These are phyloP conservation scores for Ceriops zippeliana DNA, from an alignment of 345 rosid genomes.

Conservation along the genomic window DNA sequence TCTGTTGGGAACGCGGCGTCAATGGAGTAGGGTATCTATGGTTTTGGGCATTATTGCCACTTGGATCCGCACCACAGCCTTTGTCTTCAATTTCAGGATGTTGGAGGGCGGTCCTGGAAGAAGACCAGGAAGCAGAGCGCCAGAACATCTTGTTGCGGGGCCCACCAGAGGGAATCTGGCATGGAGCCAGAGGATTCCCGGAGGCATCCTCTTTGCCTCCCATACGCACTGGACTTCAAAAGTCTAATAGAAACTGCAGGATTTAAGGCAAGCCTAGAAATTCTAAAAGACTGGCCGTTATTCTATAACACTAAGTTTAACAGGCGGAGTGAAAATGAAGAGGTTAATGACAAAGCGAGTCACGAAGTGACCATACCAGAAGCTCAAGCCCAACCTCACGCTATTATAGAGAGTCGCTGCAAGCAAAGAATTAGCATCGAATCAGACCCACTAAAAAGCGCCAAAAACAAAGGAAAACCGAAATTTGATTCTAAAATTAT, in stretches of 20 bases:
- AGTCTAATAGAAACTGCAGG: conserved; percentile 1
- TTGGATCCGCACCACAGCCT: conserved; percentile 40
- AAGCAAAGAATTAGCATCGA: conserved; percentile 13
- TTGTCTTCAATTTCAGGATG: conserved; percentile 47
- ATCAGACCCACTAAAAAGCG: background rate
- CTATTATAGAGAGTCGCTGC: conserved; percentile 24
- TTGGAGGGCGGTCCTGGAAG: conserved; percentile 73
- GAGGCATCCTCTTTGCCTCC: conserved; percentile 82
- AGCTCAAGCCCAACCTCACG: conserved; percentile 32
- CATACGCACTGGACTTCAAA: conserved; percentile 50
- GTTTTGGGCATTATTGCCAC: conserved; percentile 39
- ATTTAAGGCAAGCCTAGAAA: conserved; percentile 24
- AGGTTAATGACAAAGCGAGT: conserved; percentile 20
- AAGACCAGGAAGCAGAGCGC: conserved; percentile 98
- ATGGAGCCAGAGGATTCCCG: conserved; percentile 44
- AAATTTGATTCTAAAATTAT: too few species aligned
- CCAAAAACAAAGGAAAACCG: background rate
- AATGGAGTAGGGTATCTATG: conserved; percentile 68
- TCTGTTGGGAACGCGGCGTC: conserved; percentile 89
- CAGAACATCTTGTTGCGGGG: conserved; percentile 70
- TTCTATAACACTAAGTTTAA: conserved; percentile 17
- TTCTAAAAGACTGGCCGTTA: conserved; percentile 7
- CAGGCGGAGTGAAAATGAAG: conserved; percentile 2
- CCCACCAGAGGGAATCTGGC: conserved; percentile 45
- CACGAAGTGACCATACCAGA: conserved; percentile 30